phyloP scores from a whole-genome alignment of 495 filamentous ascomycete genomes.

The Penicillium steckii region DNA sequence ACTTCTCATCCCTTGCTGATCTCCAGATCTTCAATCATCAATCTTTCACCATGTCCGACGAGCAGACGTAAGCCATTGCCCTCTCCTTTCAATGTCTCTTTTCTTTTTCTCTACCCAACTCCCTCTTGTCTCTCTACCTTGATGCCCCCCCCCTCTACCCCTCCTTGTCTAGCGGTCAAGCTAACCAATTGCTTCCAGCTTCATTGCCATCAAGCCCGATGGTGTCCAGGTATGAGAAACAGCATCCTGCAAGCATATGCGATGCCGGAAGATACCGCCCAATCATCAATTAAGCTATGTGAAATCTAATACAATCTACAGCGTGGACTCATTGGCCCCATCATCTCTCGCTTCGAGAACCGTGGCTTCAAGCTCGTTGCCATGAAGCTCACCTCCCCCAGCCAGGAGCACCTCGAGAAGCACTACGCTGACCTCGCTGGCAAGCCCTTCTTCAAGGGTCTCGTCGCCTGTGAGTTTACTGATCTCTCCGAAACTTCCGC shows the following conservation, averaged over 20 bases:
- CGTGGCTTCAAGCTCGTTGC: slow-evolving; percentile 97
- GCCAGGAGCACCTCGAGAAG: slow-evolving; percentile 92
- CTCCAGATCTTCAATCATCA: slow-evolving; percentile 28
- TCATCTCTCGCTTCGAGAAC: slow-evolving; percentile 95
- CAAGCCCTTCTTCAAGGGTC: slow-evolving; percentile 96
- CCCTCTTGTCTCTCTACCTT: slow-evolving; percentile 24
- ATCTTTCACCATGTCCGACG: slow-evolving; percentile 73
- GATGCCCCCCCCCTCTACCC: slow-evolving; percentile 13
- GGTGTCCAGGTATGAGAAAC: slow-evolving; percentile 85
- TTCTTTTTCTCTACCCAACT: slow-evolving; percentile 6
- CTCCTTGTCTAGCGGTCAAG: slow-evolving; percentile 34
- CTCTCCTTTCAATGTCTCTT: background rate
- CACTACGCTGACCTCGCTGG: slow-evolving; percentile 91
- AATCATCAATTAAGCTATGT: slow-evolving; percentile 13
- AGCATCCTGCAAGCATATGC: background rate
- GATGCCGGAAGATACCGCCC: background rate
- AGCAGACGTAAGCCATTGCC: slow-evolving; percentile 80
- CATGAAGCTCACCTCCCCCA: slow-evolving; percentile 87
- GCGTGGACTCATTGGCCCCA: slow-evolving; percentile 95
- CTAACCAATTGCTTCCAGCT: slow-evolving; percentile 62
- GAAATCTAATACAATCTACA: slow-evolving; percentile 37
- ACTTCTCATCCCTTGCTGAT: slow-evolving; percentile 29
- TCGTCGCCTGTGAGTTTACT: slow-evolving; percentile 71
- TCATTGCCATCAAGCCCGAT: slow-evolving; percentile 99
- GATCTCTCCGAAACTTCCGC: background rate